Evolutionary conservation across 2,329 filamentous ascomycete genomes (phyloP).

Genomic region (Helotiales sp.): DNA sequence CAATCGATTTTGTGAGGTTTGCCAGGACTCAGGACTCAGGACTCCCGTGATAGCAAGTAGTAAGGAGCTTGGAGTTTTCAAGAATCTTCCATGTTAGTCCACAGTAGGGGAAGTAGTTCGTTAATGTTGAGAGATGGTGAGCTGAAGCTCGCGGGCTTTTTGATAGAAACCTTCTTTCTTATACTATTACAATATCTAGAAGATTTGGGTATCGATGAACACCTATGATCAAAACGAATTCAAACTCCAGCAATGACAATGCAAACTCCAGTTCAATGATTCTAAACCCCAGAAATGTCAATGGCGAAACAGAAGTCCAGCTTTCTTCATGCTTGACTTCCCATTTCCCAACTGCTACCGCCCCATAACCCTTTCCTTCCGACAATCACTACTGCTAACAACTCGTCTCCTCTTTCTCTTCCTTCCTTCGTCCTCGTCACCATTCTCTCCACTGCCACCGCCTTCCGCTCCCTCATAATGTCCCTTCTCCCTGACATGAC

Average conservation of each 20-base stretch:
- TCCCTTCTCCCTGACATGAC: slow-evolving; percentile 33
- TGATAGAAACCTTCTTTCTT: neutral
- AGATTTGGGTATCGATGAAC: slow-evolving; percentile 11
- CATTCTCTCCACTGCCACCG: neutral
- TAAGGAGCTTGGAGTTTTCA: too few species aligned
- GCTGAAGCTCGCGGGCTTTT: too few species aligned
- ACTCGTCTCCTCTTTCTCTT: neutral
- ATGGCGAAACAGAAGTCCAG: neutral
- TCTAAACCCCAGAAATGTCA: neutral
- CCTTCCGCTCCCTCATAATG: slow-evolving; percentile 19
- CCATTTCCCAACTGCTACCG: neutral
- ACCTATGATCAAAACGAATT: neutral
- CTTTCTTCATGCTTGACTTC: neutral
- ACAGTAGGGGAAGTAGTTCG: too few species aligned
- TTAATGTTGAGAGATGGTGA: too few species aligned
- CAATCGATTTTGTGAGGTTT: neutral
- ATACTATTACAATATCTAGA: neutral
- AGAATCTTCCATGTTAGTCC: too few species aligned
- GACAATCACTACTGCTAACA: neutral
- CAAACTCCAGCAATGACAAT: slow-evolving; percentile 11
- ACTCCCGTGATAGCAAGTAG: neutral
- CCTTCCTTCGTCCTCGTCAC: neutral
- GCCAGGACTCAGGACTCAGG: neutral
- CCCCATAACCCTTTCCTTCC: neutral
- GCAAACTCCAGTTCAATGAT: neutral